Percentiles rank a stretch among this genome's conserved stretches.
Conservation (phyloP, 768 basidiomycete species). For the Brasilioporus rufonigricans region DNA sequence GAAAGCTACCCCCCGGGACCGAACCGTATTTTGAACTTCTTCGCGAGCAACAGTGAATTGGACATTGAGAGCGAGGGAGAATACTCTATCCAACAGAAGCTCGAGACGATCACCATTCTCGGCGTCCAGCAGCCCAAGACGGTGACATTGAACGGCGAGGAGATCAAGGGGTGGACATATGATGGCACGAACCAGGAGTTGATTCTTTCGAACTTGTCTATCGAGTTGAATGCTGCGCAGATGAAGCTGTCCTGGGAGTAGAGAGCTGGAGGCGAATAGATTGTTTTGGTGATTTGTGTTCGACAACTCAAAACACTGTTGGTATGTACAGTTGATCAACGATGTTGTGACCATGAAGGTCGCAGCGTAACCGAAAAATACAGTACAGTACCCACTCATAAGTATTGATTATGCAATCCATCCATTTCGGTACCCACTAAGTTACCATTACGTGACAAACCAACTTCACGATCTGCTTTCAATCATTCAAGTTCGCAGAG, state of each 20-base stretch:
- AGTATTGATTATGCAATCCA: too few species aligned
- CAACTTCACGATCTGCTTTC: too few species aligned
- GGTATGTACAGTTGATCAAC: too few species aligned
- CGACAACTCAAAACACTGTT: not conserved
- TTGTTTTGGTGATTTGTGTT: not conserved
- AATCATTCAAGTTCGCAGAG: too few species aligned
- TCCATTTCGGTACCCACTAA: too few species aligned
- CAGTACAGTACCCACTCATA: too few species aligned
- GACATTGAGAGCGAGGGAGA: slow-evolving; percentile 34
- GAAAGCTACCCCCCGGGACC: slow-evolving; percentile 57
- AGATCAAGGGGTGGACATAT: slow-evolving; percentile 40
- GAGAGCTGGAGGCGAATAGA: not conserved
- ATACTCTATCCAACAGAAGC: slow-evolving; percentile 38
- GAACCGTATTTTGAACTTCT: slow-evolving; percentile 46
- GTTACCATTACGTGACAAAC: too few species aligned
- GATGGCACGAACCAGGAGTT: slow-evolving; percentile 38
- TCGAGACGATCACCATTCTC: slow-evolving; percentile 56
- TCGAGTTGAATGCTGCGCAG: slow-evolving; percentile 42
- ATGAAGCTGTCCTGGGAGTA: slow-evolving; percentile 37
- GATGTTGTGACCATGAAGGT: too few species aligned
- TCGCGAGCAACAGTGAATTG: slow-evolving; percentile 35
- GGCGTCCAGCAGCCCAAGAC: slow-evolving; percentile 46
- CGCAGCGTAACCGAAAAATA: too few species aligned
- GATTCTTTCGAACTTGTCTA: slow-evolving; percentile 35
- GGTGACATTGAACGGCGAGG: slow-evolving; percentile 40